These are phyloP conservation scores for Beauveria scarabaeidicola DNA, from an alignment of 2,329 filamentous ascomycete species.

Conservation along the genomic window DNA sequence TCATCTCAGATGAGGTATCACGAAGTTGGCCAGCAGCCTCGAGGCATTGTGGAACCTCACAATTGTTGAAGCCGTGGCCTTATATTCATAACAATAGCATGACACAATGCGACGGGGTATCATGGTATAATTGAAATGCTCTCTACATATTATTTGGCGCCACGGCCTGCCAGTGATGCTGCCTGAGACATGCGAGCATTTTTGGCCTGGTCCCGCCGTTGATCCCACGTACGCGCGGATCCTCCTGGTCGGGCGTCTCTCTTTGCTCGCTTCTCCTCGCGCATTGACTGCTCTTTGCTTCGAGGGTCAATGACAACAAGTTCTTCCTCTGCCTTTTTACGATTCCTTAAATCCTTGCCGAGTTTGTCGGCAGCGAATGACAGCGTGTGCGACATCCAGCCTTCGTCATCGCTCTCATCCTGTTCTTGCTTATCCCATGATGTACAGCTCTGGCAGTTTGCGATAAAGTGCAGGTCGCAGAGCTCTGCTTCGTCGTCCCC, in stretches of 20 bases:
- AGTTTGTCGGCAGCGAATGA: conserved; percentile 83
- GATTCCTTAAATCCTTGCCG: conserved; percentile 86
- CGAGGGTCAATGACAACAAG: conserved; percentile 87
- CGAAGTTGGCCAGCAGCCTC: not conserved
- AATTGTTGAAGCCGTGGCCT: too few relatives aligned
- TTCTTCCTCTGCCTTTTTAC: conserved; percentile 84
- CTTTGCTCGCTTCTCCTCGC: conserved; percentile 53
- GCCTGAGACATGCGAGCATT: conserved; percentile 48
- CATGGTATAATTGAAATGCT: not conserved
- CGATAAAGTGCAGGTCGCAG: conserved; percentile 94
- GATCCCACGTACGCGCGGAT: conserved; percentile 50
- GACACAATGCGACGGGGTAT: not conserved
- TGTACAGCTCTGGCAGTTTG: conserved; percentile 85
- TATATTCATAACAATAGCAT: too few relatives aligned
- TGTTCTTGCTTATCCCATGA: conserved; percentile 65
- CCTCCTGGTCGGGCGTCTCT: conserved; percentile 46
- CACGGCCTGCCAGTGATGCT: conserved; percentile 47
- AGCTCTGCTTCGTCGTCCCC: conserved; percentile 63
- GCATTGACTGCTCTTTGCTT: conserved; percentile 67
- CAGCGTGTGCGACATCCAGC: conserved; percentile 81
- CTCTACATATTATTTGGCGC: conserved; percentile 38
- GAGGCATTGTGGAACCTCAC: not conserved
- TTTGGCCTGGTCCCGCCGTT: conserved; percentile 35
- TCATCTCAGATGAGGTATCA: not conserved
- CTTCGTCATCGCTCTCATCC: conserved; percentile 52